Evolutionary conservation across 2,329 filamentous ascomycete species (phyloP), one percentile per base, ranked within the genome.

Genomic region (Ophiobolus disseminans): DNA sequence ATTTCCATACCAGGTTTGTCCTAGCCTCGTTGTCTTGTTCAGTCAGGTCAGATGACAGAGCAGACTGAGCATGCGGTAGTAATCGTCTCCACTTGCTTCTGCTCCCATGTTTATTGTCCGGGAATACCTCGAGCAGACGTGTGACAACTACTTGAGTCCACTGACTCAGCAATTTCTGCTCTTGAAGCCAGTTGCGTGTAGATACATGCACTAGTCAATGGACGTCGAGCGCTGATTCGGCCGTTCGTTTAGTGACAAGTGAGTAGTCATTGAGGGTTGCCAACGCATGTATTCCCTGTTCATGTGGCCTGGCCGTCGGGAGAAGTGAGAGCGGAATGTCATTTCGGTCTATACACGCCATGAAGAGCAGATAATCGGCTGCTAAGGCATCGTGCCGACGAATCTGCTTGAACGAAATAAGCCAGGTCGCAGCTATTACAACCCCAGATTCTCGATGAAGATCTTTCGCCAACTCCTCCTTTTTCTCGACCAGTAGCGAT

Each of bases 351-450:
- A 80, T 70, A 16, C 62, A 73, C 1, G 73, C 73, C n/a, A 76
- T 67, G 37, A 77, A 74, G 0, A 62, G 68, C 0, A 81, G 62
- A 28, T 76, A 48, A 0, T 70, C 46, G 25, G 70, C 71, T 1
- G 76, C 76, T 3, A 56, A 22, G 1, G 40, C 6, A 38, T 75
- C 54, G 1, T 73, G 14, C 22, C n/a, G 10, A 5, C 32, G 38
- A 30, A 63, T 38, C 22, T 60, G 65, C 11, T 75, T 56, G 22
- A 80, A 76, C 0, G 76, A 77, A n/a, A 79, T 63, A 1, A 75
- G 53, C 61, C 68, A 75, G 0, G 76, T 76, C 25, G 65, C 68
- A 5, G 72, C 72, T 2, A 78, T 60, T 1, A 75, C 63, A 20
- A 73, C 69, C 32, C 68, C 76, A 73, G 21, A 68, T 63, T 2